phyloP scores from a whole-genome alignment of 2,329 filamentous ascomycete species.

The Aspergillus sp. region DNA sequence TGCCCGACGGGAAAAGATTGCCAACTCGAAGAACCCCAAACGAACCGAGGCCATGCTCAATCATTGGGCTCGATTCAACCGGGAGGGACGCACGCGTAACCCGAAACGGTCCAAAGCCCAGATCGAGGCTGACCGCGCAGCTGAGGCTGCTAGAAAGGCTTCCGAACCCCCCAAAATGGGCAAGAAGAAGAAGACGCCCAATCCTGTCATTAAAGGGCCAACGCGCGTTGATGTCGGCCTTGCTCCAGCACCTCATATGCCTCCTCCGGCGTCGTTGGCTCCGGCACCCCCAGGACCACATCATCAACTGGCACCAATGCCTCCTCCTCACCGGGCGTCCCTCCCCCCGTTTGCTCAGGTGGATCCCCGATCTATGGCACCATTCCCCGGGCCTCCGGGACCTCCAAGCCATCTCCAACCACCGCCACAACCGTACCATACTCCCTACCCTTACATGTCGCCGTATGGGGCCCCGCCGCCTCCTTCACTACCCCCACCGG shows the following conservation, averaged over 20 bases:
- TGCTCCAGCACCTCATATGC: conserved; percentile 17
- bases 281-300: conserved; percentile 14
- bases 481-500: conserved; percentile 15
- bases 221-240: conserved; percentile 18
- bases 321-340: conserved; percentile 14
- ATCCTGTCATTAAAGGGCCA: conserved; percentile 17
- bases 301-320: conserved; percentile 18
- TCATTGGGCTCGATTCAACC: conserved; percentile 44
- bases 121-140: conserved; percentile 40
- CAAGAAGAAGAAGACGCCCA: conserved; percentile 24
- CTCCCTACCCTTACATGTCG: conserved; percentile 21
- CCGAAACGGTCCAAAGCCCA: conserved; percentile 45
- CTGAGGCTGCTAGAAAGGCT: conserved; percentile 26
- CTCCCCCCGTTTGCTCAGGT: conserved; percentile 28
- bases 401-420: conserved; percentile 16
- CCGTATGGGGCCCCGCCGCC: conserved; percentile 16
- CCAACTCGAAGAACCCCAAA: conserved; percentile 44
- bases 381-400: conserved; percentile 16
- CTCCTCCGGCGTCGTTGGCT: conserved; percentile 13
- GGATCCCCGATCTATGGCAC: conserved; percentile 19
- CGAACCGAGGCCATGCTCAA: conserved; percentile 45
- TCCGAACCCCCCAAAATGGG: conserved; percentile 24
- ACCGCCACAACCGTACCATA: conserved; percentile 22
- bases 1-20: conserved; percentile 37
- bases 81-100: conserved; percentile 42